Evolutionary conservation across 164 flowering plant genomes (phyloP), one percentile per base, ranked within the genome.

Genomic region (Santalum album): DNA sequence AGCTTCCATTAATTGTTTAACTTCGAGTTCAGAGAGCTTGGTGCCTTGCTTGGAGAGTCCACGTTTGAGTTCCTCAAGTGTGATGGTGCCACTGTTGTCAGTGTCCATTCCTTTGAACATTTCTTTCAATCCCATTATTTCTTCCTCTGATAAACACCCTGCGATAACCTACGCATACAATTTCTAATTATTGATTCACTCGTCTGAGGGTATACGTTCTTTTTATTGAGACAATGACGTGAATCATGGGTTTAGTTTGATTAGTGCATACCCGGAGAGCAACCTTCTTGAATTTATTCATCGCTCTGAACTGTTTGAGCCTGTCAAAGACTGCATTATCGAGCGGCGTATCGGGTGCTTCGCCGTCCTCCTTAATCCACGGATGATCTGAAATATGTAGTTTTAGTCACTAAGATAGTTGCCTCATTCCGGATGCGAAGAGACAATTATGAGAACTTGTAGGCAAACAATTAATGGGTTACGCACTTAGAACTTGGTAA

Each of bases 291-390:
- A 84, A 86, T 56, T 82, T 75, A 64, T 91, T 91, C 98, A 91
- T 91, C 21, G 96, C 96, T 70, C 78, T 83, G 75, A 91, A 91
- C 63, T 91, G 96, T 65, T 87, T 91, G 67, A 91, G 82, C 76
- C 96, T 79, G 39, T 61, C 72, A 18, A 91, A 58, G 10, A 91
- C 98, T 36, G 90, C 90, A 70, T 86, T 88, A 72, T 87, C 96
- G 62, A 91, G 92, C 50, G 98, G 98, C 54, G 75, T 80, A 61
- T 88, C 98, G 11, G 98, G 96, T 66, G 96, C 98, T 60, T 90
- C 98, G 55, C 98, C 98, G 63, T 80, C 97, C 75, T 90, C 95
- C 77, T 86, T 91, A 53, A 87, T 84, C 98, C 98, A 91, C 59
- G 96, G 95, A 76, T 91, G 96, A 78, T 70, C 96, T 90, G 74